Evolutionary conservation across 78 protist species (phyloP).

Genomic region (Salpingoeca rosetta): DNA sequence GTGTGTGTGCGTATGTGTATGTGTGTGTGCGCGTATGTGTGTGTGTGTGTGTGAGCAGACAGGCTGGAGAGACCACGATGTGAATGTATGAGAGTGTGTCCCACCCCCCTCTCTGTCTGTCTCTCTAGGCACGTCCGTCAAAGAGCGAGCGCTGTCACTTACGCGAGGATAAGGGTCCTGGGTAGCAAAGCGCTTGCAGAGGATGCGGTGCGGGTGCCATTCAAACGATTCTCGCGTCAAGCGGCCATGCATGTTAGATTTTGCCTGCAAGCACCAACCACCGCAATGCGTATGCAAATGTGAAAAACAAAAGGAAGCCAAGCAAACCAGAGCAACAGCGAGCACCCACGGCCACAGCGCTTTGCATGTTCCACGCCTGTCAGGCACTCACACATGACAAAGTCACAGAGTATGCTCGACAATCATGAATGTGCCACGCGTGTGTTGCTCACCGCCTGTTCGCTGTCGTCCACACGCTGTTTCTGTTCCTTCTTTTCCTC

Average conservation of each 20-base stretch:
- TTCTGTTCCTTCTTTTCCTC: not conserved
- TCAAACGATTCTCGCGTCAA: not conserved
- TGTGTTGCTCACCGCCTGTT: not conserved
- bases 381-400: not conserved
- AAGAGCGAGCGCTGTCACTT: no score
- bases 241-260: no score
- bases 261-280: not conserved
- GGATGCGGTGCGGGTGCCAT: constrained; percentile 2
- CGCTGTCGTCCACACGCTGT: not conserved
- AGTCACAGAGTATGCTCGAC: not conserved
- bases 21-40: no score
- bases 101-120: no score
- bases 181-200: constrained; percentile 8
- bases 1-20: no score
- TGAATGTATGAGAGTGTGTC: no score
- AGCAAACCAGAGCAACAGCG: no score
- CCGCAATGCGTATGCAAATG: not conserved
- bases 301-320: no score
- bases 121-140: no score
- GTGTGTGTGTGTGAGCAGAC: no score
- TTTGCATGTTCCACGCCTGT: not conserved
- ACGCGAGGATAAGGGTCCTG: not conserved
- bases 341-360: no score
- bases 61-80: no score
- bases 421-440: not conserved